These are phyloP conservation scores for Fusarium equiseti DNA, from an alignment of 2,329 filamentous ascomycete species.

Conservation along the genomic window DNA sequence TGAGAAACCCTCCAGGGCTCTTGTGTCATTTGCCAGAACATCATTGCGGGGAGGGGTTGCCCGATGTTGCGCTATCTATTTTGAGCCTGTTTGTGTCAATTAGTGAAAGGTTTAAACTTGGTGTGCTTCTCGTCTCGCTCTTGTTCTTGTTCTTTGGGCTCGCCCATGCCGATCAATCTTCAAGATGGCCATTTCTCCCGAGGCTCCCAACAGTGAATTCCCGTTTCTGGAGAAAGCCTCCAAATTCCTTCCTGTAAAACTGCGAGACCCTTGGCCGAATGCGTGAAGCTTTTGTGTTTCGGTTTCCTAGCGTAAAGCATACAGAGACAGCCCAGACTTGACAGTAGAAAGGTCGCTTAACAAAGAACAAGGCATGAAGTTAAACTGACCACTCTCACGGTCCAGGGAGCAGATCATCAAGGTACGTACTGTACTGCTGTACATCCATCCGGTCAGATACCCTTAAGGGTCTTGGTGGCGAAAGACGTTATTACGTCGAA, in stretches of 20 bases:
- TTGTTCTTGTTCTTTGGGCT: slow-evolving; percentile 16
- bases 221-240: slow-evolving; percentile 23
- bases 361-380: slow-evolving; percentile 12
- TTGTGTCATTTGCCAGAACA: slow-evolving; percentile 43
- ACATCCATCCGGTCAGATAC: slow-evolving; percentile 5
- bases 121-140: slow-evolving; percentile 7
- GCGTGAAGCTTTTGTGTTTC: slow-evolving; percentile 17
- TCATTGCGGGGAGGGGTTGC: slow-evolving; percentile 39
- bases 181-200: slow-evolving; percentile 14
- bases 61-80: slow-evolving; percentile 39
- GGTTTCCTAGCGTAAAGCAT: slow-evolving; percentile 33
- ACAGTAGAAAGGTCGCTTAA: slow-evolving; percentile 5
- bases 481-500: slow-evolving; percentile 24
- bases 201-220: slow-evolving; percentile 1
- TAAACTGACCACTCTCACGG: neutral
- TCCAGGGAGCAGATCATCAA: slow-evolving; percentile 22
- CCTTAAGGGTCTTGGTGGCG: slow-evolving; percentile 26
- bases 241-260: slow-evolving; percentile 12
- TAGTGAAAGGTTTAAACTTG: slow-evolving; percentile 37
- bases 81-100: slow-evolving; percentile 21
- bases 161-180: slow-evolving; percentile 37
- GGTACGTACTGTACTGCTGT: neutral
- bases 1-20: slow-evolving; percentile 18
- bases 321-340: neutral
- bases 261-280: slow-evolving; percentile 17